A percentile compares a stretch with the other conserved stretches of the same genome.
phyloP scores from a whole-genome alignment of 1,139 yeast genomes.

The Scheffersomyces illinoinensis region DNA sequence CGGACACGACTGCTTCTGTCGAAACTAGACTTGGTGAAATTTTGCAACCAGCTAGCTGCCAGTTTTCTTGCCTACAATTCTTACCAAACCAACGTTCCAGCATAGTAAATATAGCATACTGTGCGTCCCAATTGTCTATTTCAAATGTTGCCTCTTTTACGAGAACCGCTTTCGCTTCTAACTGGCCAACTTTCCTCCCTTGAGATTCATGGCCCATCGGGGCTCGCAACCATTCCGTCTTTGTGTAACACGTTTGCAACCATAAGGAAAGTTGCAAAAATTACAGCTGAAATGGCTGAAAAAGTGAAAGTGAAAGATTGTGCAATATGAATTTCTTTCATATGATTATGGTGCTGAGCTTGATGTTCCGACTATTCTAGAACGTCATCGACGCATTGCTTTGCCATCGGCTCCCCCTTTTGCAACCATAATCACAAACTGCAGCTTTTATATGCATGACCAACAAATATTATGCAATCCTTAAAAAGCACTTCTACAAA shows the following conservation, averaged over 20 bases:
- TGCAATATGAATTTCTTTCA: neutral
- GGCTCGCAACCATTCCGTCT: neutral
- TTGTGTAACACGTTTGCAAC: neutral
- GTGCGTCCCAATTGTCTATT: neutral
- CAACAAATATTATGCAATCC: neutral
- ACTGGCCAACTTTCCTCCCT: neutral
- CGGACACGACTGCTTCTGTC: neutral
- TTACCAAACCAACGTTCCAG: too few relatives aligned
- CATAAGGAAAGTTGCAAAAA: neutral
- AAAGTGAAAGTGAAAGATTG: neutral
- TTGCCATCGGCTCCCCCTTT: neutral
- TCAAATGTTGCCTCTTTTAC: neutral
- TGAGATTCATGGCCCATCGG: neutral
- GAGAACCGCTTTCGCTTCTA: neutral
- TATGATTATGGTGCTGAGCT: neutral
- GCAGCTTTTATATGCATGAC: neutral
- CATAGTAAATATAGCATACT: neutral
- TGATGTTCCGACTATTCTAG: neutral
- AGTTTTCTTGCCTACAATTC: neutral
- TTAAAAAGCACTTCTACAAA: neutral
- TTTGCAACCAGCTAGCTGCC: neutral
- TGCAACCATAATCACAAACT: neutral
- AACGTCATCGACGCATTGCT: neutral
- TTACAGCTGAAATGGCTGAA: neutral
- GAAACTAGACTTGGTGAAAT: neutral